Base-by-base conservation (phyloP, 2,329 filamentous ascomycete genomes). In the Chrysosphaeria jannelii region DNA sequence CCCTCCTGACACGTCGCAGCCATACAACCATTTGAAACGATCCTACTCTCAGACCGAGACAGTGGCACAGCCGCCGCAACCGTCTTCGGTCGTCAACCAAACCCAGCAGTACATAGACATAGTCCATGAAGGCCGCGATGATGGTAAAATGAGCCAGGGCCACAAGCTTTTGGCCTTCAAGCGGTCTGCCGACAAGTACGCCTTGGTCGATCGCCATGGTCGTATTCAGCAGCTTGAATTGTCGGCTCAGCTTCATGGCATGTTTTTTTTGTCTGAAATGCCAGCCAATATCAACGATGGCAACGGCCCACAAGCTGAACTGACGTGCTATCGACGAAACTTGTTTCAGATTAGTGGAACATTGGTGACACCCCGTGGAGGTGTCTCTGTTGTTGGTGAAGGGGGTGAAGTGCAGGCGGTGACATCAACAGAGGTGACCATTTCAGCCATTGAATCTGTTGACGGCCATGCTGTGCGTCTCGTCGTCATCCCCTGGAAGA, bases 401-500 rank as follows among this genome's bases (percentile, higher is more conserved):
- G 62, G 71, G 25, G 76, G 76, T 21, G 74, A 89, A 40, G 68
- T 71, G 21, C 66, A 89, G 19, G 68, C 72, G 2, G 75, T 91
- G 23, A 59, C 63, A 31, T 70, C 55, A 31, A 72, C 81, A 42
- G 79, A 93, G 41, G 62, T 91, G 25, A 66, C 69, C 25, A 74
- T 93, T 22, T 88, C 76, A 5, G 81, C 81, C 6, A 89, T 78
- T 23, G 81, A 93, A 41, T 91, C 81, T 2, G 78, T 90, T 10
- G 81, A 93, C 40, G 75, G 76, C 16, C 81, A 90, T 35, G 50
- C 72, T 0, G 76, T 91, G 20, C 81, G 88, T 35, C 66, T 93
- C 30, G 91, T 93, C 31, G 85, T 85, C 6, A 89, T 93, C 28
- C 81, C 81, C 1, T 93, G 81, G 81, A 93, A 93, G 50, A 91